Evolutionary conservation across 139 green algal species (phyloP), one percentile per base, ranked within the genome.

Genomic region (Chlorella sp.): DNA sequence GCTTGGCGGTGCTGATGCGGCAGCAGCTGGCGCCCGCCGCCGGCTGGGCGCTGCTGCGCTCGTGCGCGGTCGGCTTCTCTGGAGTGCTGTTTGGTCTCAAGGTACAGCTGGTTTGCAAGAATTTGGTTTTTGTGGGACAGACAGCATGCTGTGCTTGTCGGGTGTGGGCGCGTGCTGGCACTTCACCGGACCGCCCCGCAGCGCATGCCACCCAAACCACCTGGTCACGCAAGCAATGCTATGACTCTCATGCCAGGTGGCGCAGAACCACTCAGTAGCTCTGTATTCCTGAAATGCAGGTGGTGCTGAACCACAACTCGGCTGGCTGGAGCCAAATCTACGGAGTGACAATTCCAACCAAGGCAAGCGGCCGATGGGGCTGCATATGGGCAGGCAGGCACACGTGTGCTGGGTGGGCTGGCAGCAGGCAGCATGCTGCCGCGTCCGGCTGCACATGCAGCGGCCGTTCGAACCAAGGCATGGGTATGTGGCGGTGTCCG

Each of bases 21-120:
- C 23, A 0, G 26, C 70, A 68, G 12, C 51, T 60, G 51, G 41
- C 32, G 28, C 38, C 34, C 63, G 23, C 47, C 36, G 32, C 65
- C 17, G 51, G 82, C 16, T 17, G 5, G 30, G 60, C 60, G n/a
- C 91, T 90, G 63, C 84, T 84, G 68, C 83, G 68, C 76, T 88
- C 60, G 28, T 95, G 92, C 80, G 87, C 88, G 4, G 86, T 95
- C 0, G 94, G 94, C 38, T 96, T 97, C 82, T 95, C 90, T 0
- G 93, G 84, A 0, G 92, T 97, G 23, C 85, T 97, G 32, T 97
- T 97, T 87, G 94, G 84, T 4, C 75, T 96, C 20, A 95, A 95
- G 72, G 91, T 88, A 51, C 44, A 16, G 44, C 44, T 51, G 44
- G 44, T 51, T 11, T 26, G 36, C 20, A 0, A 30, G 36, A 13